These are phyloP conservation scores for Melampsora americana DNA, from an alignment of 1,284 basidiomycete genomes.

Conservation along the genomic window DNA sequence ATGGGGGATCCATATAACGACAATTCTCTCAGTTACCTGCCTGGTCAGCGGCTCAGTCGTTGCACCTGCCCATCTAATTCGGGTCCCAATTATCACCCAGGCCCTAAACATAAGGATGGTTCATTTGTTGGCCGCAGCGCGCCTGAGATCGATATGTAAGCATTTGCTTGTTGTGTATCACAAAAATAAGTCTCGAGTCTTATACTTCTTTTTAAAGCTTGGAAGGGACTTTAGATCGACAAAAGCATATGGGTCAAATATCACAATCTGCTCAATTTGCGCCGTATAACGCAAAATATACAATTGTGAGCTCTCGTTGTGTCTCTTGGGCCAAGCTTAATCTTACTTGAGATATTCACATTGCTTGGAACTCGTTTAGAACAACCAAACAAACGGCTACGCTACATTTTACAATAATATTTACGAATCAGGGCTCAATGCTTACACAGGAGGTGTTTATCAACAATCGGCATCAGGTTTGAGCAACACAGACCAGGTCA, in stretches of 20 bases:
- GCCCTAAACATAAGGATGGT: conserved; percentile 53
- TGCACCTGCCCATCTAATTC: conserved; percentile 55
- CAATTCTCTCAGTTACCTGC: conserved; percentile 57
- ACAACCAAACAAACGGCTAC: conserved; percentile 44
- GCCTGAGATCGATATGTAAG: conserved; percentile 54
- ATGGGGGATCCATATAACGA: conserved; percentile 48
- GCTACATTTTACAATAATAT: conserved; percentile 37
- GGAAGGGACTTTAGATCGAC: conserved; percentile 50
- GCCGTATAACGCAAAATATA: conserved; percentile 53
- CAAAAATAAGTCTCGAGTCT: conserved; percentile 10
- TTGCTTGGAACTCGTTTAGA: not conserved
- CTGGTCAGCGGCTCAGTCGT: conserved; percentile 56
- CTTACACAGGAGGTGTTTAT: conserved; percentile 50
- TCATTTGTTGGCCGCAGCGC: conserved; percentile 51
- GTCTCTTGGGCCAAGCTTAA: not conserved
- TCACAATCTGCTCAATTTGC: conserved; percentile 54
- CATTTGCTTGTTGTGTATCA: not conserved
- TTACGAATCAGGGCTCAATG: conserved; percentile 47
- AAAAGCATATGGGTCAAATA: conserved; percentile 49
- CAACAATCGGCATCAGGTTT: conserved; percentile 53
- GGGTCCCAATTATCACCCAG: conserved; percentile 54
- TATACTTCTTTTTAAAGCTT: conserved; percentile 46
- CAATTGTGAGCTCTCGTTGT: conserved; percentile 46
- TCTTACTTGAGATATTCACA: conserved; percentile 51
- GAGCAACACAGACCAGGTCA: conserved; percentile 48